These are phyloP conservation scores for Colletotrichum sp. DNA, from an alignment of 2,329 filamentous ascomycete species.

Conservation along the genomic window DNA sequence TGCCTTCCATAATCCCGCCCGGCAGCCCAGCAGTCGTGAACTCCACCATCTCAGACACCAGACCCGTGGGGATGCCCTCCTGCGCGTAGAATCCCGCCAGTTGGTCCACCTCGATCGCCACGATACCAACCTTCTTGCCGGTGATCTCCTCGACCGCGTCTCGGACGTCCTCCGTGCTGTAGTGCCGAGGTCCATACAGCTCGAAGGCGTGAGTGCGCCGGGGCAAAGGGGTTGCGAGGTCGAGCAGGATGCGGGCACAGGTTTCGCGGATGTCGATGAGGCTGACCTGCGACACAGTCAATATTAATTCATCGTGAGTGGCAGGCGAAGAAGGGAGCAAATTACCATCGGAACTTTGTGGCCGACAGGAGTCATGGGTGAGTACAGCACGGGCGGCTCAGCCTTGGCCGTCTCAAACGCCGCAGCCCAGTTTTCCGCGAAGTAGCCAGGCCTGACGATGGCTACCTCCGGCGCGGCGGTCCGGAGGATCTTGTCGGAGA, in stretches of 20 bases:
- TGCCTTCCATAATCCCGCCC: conserved; percentile 27
- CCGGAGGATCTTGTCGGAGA: conserved; percentile 24
- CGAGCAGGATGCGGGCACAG: conserved; percentile 28
- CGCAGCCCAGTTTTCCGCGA: conserved; percentile 19
- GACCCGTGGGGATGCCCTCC: conserved; percentile 25
- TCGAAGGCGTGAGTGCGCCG: conserved; percentile 24
- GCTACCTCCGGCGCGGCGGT: conserved; percentile 23
- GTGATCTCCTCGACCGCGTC: conserved; percentile 29
- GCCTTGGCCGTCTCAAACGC: conserved; percentile 18
- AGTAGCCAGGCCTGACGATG: conserved; percentile 24
- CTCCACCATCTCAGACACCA: conserved; percentile 7
- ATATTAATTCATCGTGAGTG: neutral
- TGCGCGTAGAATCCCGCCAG: conserved; percentile 26
- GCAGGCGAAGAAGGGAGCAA: neutral
- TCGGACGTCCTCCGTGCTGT: conserved; percentile 32
- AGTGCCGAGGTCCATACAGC: conserved; percentile 31
- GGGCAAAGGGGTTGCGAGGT: neutral
- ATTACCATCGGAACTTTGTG: conserved; percentile 35
- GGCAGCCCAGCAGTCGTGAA: conserved; percentile 19
- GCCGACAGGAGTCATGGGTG: conserved; percentile 27
- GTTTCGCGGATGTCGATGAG: conserved; percentile 31
- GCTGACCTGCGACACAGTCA: conserved; percentile 25
- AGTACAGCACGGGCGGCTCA: conserved; percentile 29
- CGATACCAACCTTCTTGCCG: conserved; percentile 28
- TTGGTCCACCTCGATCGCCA: conserved; percentile 24